Conservation (phyloP, 768 basidiomycete species). For the Pleurotus cornucopiae region DNA sequence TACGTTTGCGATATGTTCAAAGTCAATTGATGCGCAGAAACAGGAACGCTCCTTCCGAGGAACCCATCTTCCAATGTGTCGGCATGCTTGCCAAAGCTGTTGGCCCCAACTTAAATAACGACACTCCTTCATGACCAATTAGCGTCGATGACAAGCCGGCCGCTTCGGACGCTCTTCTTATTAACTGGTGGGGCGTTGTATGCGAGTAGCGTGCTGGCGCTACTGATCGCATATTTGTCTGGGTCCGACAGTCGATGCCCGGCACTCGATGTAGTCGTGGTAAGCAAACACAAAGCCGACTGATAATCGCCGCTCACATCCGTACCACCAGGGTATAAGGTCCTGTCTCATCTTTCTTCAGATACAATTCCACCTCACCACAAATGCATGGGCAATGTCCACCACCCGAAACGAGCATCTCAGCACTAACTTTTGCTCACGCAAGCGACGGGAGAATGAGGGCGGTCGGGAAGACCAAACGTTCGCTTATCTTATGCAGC, state of each 20-base stretch:
- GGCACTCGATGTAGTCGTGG: neutral
- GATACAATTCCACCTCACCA: neutral
- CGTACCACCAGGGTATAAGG: neutral
- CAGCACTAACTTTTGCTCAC: too few species aligned
- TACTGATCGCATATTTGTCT: neutral
- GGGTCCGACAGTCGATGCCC: neutral
- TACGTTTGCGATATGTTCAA: constrained; percentile 25
- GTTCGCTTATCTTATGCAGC: too few species aligned
- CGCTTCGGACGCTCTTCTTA: too few species aligned
- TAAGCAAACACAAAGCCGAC: neutral
- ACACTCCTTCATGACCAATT: constrained; percentile 95
- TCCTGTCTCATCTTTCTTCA: neutral
- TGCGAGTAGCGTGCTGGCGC: neutral
- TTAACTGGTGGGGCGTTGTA: neutral
- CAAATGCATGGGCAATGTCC: neutral
- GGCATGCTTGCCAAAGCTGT: constrained; percentile 95
- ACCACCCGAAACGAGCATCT: too few species aligned
- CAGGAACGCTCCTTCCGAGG: constrained; percentile 91
- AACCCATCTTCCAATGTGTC: constrained; percentile 95
- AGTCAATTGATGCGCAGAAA: constrained; percentile 35
- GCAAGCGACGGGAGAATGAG: too few species aligned
- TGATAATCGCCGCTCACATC: neutral
- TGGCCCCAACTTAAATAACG: constrained; percentile 81
- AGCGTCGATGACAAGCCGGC: constrained; percentile 19
- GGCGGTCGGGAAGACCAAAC: too few species aligned